Evolutionary conservation across 805 yeast genomes (phyloP).

Genomic region (Dipodascus albidus): DNA sequence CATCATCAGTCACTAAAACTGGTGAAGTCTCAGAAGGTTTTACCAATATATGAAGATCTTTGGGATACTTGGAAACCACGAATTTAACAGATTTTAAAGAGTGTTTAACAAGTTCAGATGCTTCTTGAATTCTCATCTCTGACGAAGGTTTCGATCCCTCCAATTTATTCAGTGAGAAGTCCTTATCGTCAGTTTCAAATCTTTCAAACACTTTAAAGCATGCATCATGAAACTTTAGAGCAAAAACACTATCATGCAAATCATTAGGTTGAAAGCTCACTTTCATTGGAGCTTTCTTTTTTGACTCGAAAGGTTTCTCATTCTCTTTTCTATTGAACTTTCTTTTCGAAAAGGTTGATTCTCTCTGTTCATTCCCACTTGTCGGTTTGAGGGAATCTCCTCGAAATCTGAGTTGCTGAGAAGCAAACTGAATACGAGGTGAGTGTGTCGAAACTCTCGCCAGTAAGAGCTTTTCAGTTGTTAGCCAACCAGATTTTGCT

Average conservation of each 20-base stretch:
- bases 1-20: slow-evolving; percentile 9
- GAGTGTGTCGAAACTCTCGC: neutral
- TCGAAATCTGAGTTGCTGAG: neutral
- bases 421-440: neutral
- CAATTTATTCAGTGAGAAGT: neutral
- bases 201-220: neutral
- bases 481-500: neutral
- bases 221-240: neutral
- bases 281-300: neutral
- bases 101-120: neutral
- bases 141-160: neutral
- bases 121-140: neutral
- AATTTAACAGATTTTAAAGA: neutral
- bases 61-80: neutral
- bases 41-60: neutral
- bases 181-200: neutral
- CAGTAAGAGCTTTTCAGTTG: neutral
- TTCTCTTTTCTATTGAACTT: neutral
- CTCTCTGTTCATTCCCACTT: neutral
- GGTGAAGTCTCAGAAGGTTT: neutral
- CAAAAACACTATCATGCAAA: neutral
- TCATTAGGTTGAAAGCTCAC: neutral
- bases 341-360: too few relatives aligned
- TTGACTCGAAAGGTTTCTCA: neutral
- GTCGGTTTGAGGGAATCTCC: neutral